phyloP scores from a whole-genome alignment of 345 rosid species.

The Corchorus capsularis region DNA sequence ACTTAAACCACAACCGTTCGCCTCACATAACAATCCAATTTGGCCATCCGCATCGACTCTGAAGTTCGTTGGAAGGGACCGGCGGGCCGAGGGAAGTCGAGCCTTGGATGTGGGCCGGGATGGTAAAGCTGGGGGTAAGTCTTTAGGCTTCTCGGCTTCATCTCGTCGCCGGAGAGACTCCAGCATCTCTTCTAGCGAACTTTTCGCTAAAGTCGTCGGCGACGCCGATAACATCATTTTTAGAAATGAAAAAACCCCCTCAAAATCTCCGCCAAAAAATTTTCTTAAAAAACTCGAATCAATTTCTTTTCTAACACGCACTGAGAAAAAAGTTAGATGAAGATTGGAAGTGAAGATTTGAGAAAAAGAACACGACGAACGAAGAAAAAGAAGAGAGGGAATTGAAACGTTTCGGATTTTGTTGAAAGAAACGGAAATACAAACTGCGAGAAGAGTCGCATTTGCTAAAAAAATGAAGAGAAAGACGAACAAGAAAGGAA shows the following conservation, averaged over 20 bases:
- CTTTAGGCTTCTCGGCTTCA: constrained; percentile 67
- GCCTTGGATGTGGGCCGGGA: constrained; percentile 83
- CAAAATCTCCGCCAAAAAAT: background rate
- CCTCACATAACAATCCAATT: background rate
- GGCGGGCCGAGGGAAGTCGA: constrained; percentile 77
- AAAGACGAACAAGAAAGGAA: background rate
- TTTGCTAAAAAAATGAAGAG: background rate
- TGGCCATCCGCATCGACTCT: constrained; percentile 19
- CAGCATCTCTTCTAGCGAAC: constrained; percentile 98
- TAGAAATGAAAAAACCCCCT: background rate
- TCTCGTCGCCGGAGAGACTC: constrained; percentile 75
- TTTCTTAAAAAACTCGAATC: background rate
- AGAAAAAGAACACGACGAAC: background rate
- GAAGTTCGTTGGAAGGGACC: constrained; percentile 61
- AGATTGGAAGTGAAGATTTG: background rate
- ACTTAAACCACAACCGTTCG: constrained; percentile 14
- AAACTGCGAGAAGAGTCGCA: background rate
- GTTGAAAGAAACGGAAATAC: constrained; percentile 11
- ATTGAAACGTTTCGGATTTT: background rate
- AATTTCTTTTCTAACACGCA: background rate
- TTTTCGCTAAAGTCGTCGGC: constrained; percentile 57
- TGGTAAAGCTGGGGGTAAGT: constrained; percentile 91
- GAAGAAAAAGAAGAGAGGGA: background rate
- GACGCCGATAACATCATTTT: constrained; percentile 83
- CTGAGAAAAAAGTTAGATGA: background rate